phyloP scores from a whole-genome alignment of 345 rosid species.

The Pugionium dolabratum region DNA sequence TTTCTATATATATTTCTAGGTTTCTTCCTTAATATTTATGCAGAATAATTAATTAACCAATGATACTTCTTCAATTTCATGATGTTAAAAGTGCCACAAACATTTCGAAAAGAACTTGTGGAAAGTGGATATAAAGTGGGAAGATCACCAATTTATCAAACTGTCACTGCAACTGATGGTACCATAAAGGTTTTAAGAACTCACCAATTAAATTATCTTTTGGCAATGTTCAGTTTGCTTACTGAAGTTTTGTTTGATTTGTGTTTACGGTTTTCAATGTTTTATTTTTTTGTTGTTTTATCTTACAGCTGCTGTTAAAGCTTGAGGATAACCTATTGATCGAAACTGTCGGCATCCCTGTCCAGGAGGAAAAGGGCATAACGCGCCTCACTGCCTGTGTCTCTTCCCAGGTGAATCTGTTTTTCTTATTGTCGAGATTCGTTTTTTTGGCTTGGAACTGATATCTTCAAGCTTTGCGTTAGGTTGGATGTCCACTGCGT shows the following conservation, averaged over 20 bases:
- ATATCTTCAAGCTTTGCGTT: constrained; percentile 34
- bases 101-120: constrained; percentile 75
- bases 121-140: constrained; percentile 90
- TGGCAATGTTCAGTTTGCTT: constrained; percentile 19
- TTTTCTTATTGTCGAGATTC: constrained; percentile 17
- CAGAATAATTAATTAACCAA: neutral
- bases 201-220: neutral
- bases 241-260: constrained; percentile 3
- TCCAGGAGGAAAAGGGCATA: constrained; percentile 72
- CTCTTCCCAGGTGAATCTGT: constrained; percentile 75
- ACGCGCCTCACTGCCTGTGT: constrained; percentile 93
- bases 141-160: constrained; percentile 63
- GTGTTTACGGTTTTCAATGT: constrained; percentile 13
- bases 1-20: neutral
- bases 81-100: constrained; percentile 63
- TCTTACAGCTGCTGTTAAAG: constrained; percentile 68
- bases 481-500: constrained; percentile 96
- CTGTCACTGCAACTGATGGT: constrained; percentile 89
- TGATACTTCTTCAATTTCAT: neutral
- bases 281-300: constrained; percentile 9
- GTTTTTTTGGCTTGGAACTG: constrained; percentile 20
- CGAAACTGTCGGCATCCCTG: constrained; percentile 98
- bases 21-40: constrained; percentile 20
- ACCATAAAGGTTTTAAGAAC: constrained; percentile 70
- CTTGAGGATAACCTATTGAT: constrained; percentile 82